A percentile compares a stretch with the other conserved stretches of the same genome.
Conservation (phyloP, 164 flowering plant species). For the Kalanchoe fedtschenkoi region DNA sequence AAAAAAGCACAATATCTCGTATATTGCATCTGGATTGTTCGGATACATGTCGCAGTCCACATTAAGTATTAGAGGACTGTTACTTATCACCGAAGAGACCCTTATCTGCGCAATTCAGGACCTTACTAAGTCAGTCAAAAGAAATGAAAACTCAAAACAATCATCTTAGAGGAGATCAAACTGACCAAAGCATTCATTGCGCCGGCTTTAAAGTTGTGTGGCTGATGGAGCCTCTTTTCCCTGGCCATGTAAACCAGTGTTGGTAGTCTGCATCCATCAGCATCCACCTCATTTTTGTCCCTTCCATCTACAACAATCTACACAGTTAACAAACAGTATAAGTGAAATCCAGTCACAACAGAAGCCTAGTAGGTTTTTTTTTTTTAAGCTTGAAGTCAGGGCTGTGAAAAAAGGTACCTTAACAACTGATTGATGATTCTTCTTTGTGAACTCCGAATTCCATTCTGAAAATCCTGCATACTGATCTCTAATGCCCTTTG, state of each 20-base stretch:
- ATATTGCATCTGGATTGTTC: conserved; percentile 34
- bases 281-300: conserved; percentile 20
- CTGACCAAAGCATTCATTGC: conserved; percentile 44
- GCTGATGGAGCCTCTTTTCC: conserved; percentile 32
- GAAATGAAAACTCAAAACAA: not conserved
- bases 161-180: not conserved
- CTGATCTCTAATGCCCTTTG: conserved; percentile 11
- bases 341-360: not conserved
- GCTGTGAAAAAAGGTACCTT: conserved; percentile 10
- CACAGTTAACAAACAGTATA: conserved; percentile 5
- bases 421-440: conserved; percentile 25
- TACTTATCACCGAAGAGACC: conserved; percentile 55
- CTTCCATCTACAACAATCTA: conserved; percentile 28
- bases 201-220: conserved; percentile 58
- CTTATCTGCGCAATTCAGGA: conserved; percentile 55
- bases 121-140: no score
- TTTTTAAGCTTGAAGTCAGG: no score
- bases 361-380: no score
- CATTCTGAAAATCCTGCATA: conserved; percentile 27
- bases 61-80: conserved; percentile 47
- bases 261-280: conserved; percentile 7
- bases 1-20: conserved; percentile 62
- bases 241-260: conserved; percentile 35
- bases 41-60: conserved; percentile 86
- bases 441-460: conserved; percentile 16